phyloP scores from a whole-genome alignment of 108 stramenopile species.

The Nitzschia putrida region DNA sequence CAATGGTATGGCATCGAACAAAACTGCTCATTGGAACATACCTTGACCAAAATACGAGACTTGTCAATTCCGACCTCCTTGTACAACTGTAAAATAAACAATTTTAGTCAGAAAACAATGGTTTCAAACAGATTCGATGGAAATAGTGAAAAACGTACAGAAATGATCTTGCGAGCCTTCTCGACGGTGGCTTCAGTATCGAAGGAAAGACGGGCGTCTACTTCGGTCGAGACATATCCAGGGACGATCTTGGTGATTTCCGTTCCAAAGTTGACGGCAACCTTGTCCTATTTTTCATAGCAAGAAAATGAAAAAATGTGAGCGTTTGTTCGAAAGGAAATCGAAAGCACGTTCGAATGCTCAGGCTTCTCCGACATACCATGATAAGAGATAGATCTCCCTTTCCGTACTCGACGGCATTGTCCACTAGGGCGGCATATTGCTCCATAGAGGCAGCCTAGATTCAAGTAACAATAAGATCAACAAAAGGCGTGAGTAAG shows the following conservation, averaged over 20 bases:
- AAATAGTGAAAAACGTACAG: background rate
- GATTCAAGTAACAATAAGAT: background rate
- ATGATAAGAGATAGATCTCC: constrained; percentile 71
- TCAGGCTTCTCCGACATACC: constrained; percentile 40
- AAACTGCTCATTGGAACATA: background rate
- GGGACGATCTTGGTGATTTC: constrained; percentile 98
- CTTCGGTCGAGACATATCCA: constrained; percentile 99
- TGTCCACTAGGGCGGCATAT: constrained; percentile 78
- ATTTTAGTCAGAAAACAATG: background rate
- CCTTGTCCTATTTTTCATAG: constrained; percentile 75
- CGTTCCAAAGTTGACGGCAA: constrained; percentile 95
- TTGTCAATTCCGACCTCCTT: constrained; percentile 91
- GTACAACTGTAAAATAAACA: constrained; percentile 58
- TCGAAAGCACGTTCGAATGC: background rate
- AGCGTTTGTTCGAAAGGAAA: background rate
- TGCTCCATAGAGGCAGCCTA: constrained; percentile 74
- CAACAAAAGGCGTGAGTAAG: background rate
- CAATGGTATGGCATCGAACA: constrained; percentile 63
- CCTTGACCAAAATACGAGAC: constrained; percentile 95
- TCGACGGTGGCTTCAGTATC: constrained; percentile 93
- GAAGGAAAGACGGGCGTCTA: constrained; percentile 98
- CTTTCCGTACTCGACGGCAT: constrained; percentile 83
- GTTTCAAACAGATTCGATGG: background rate
- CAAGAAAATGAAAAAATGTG: background rate
- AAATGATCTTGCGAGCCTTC: constrained; percentile 93